Base-by-base conservation (phyloP, 768 basidiomycete species). In the Suillus weaverae region DNA sequence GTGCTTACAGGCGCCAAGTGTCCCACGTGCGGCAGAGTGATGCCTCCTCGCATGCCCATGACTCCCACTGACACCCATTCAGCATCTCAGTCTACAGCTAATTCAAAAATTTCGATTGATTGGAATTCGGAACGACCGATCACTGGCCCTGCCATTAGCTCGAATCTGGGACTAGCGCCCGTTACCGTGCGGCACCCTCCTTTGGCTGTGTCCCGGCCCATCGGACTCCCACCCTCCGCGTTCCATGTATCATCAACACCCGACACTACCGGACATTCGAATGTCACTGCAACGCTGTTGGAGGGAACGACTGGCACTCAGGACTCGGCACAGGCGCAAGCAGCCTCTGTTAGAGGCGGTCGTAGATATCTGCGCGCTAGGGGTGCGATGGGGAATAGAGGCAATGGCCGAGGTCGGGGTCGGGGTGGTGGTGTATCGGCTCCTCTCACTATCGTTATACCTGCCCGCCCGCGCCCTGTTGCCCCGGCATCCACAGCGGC, bases 161-260 rank as follows among this genome's bases (percentile, higher is more conserved):
- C 75, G 2, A 73, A 63, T 33, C 64, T 70, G 0, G 43, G 63
- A 7, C n/a, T 60, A 8, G 57, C 63, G 14, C 66, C 65, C 1
- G 32, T 65, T 55, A 61, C 48, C 2, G 51, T 66, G 16, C 38
- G 3, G 1, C 18, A 26, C 1, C 20, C 55, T 36, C n/a, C n/a
- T 36, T 36, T 13, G 55, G 22, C 8, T 26, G 22, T 6, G 22
- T 22, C 22, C 8, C 16, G 14, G 36, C 36, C 36, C 55, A 38
- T 16, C 22, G 26, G 38, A 30, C 5, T 39, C 18, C 51, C 51
- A 32, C 30, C 51, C 30, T 32, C 32, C 32, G 5, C 18, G 8
- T 30, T 18, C 7, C 30, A 20, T 5, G 55, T 8, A 16, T 22
- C 36, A 35, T 30, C 57, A 20, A 10, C 16, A 26, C 26, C 5